Percentiles rank a stretch among this genome's conserved stretches.
Conservation (phyloP, 2,329 filamentous ascomycete genomes). For the Cercospora sesami region DNA sequence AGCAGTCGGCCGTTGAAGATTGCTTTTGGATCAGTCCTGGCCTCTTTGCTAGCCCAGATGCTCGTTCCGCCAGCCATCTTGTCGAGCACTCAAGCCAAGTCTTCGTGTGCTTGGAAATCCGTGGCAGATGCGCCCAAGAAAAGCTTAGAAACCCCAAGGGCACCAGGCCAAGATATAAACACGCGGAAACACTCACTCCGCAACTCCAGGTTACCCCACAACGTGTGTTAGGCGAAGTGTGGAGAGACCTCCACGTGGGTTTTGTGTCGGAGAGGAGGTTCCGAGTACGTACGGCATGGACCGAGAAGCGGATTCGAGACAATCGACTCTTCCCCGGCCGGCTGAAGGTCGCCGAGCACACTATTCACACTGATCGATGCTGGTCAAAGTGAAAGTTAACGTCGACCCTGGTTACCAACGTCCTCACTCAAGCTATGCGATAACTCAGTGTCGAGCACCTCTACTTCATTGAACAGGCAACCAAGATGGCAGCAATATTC, state of each 20-base stretch:
- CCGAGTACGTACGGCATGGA: conserved; percentile 11
- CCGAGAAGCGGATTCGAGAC: conserved; percentile 3
- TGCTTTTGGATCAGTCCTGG: conserved; percentile 22
- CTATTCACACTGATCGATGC: not conserved
- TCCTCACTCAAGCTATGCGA: not conserved
- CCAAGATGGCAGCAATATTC: conserved; percentile 1
- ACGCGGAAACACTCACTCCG: conserved; percentile 11
- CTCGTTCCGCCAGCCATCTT: conserved; percentile 22
- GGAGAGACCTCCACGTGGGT: conserved; percentile 1
- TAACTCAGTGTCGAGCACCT: not conserved
- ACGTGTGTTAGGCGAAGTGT: not conserved
- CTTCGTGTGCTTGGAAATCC: conserved; percentile 4
- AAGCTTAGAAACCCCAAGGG: not conserved
- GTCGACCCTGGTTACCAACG: not conserved
- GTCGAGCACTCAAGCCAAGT: not conserved
- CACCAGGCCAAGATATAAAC: conserved; percentile 10
- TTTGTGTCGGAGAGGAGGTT: conserved; percentile 6
- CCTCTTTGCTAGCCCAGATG: conserved; percentile 25
- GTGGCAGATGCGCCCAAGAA: conserved; percentile 8
- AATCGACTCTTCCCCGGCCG: not conserved
- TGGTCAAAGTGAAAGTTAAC: not conserved
- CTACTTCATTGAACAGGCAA: not conserved
- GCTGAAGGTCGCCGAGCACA: conserved; percentile 6
- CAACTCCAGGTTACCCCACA: conserved; percentile 14
- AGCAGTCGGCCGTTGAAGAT: conserved; percentile 25